Conservation (phyloP, 306 rosid genomes). For the Herpetospermum pedunculosum region DNA sequence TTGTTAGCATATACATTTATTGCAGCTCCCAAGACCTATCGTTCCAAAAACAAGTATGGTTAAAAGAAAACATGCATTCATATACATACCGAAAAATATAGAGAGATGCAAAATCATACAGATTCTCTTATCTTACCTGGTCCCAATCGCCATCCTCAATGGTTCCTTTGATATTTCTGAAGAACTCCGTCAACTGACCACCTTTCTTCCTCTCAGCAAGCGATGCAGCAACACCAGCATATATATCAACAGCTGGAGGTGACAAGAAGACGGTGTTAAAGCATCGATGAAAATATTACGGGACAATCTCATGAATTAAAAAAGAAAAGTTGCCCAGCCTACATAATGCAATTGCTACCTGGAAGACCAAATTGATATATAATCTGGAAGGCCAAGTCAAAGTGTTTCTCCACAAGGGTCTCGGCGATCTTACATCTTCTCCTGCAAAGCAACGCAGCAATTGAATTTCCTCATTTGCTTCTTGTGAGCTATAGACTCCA, state of each 20-base stretch:
- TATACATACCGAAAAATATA: background rate
- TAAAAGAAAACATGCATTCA: background rate
- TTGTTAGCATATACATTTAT: conserved; percentile 94
- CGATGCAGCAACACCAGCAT: conserved; percentile 92
- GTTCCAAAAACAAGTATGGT: background rate
- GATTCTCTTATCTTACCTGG: conserved; percentile 41
- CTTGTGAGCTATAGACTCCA: conserved; percentile 8
- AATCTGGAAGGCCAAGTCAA: conserved; percentile 92
- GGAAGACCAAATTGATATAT: conserved; percentile 88
- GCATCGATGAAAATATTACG: background rate
- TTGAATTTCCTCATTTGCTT: conserved; percentile 14
- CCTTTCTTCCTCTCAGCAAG: conserved; percentile 94
- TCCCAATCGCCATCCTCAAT: conserved; percentile 96
- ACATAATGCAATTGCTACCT: conserved; percentile 34
- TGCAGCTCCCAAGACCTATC: conserved; percentile 92
- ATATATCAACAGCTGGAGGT: conserved; percentile 83
- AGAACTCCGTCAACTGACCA: conserved; percentile 83
- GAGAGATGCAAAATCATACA: background rate
- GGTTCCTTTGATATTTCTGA: conserved; percentile 85
- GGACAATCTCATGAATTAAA: background rate
- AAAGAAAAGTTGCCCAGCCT: background rate
- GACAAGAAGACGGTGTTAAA: conserved; percentile 15
- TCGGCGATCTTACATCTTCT: conserved; percentile 91
- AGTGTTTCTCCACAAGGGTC: conserved; percentile 87
- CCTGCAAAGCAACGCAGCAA: conserved; percentile 31